phyloP scores from a whole-genome alignment of 2,329 filamentous ascomycete species.

The Podosphaera aphanis region DNA sequence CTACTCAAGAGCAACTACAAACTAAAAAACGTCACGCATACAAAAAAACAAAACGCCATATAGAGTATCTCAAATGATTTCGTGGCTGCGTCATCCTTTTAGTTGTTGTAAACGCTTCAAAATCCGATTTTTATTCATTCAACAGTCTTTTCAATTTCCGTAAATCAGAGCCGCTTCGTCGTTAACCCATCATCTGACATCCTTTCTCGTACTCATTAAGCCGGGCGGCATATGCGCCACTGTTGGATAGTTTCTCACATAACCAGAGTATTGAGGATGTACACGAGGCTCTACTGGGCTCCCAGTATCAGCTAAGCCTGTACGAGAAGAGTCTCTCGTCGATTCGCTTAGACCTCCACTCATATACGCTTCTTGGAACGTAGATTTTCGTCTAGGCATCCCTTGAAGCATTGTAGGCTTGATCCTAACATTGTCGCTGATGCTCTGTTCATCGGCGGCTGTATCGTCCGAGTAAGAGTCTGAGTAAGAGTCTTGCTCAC shows the following conservation, averaged over 20 bases:
- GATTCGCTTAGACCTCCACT: slow-evolving; percentile 11
- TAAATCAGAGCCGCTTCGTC: background rate
- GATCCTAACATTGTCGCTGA: slow-evolving; percentile 4
- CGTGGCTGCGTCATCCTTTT: too few species aligned
- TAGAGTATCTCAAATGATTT: too few species aligned
- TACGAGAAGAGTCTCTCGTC: background rate
- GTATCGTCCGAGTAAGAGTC: slow-evolving; percentile 10
- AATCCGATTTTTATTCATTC: too few species aligned
- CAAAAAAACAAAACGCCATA: too few species aligned
- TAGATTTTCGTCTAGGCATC: slow-evolving; percentile 7
- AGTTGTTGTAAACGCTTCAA: too few species aligned
- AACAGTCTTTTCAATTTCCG: too few species aligned
- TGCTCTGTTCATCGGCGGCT: slow-evolving; percentile 4
- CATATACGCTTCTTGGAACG: slow-evolving; percentile 11
- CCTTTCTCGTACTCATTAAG: background rate
- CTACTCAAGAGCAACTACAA: too few species aligned
- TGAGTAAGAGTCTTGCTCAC: slow-evolving; percentile 5
- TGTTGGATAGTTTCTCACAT: slow-evolving; percentile 6
- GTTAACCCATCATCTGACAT: background rate
- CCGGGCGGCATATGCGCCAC: background rate
- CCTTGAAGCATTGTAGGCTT: slow-evolving; percentile 12
- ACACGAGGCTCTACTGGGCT: slow-evolving; percentile 4
- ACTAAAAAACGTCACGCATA: too few species aligned
- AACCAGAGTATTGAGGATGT: slow-evolving; percentile 7
- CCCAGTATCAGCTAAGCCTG: background rate